Percentiles rank a stretch among this genome's conserved stretches.
phyloP scores from a whole-genome alignment of 1,139 yeast species.

The Yamadazyma spencermartinsiae region DNA sequence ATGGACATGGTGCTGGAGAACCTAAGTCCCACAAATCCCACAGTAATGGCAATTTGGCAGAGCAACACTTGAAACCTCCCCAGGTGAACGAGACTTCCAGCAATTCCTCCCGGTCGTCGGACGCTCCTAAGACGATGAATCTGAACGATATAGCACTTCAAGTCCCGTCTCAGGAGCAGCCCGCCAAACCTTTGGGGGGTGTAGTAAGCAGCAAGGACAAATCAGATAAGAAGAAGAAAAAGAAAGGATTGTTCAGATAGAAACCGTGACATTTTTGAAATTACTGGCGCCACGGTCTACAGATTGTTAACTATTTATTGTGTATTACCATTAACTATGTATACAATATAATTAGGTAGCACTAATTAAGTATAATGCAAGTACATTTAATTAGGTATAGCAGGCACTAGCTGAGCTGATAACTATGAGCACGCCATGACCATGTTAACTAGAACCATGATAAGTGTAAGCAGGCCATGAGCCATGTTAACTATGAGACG shows the following conservation, averaged over 20 bases:
- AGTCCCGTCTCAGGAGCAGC: conserved; percentile 9
- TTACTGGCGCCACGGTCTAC: too few relatives aligned
- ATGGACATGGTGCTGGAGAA: conserved; percentile 3
- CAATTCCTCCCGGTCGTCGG: conserved; percentile 28
- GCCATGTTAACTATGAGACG: too few relatives aligned
- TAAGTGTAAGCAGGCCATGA: too few relatives aligned
- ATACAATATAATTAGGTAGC: too few relatives aligned
- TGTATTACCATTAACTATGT: too few relatives aligned
- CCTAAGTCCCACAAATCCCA: conserved; percentile 12
- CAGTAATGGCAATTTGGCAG: conserved; percentile 13
- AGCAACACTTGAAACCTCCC: conserved; percentile 29
- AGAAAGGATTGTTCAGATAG: conserved; percentile 39
- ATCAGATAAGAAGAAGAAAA: conserved; percentile 30
- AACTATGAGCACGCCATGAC: too few relatives aligned
- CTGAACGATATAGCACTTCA: conserved; percentile 18
- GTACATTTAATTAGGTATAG: too few relatives aligned
- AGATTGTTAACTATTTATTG: too few relatives aligned
- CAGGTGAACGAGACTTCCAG: conserved; percentile 25
- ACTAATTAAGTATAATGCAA: too few relatives aligned
- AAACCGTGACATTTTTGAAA: too few relatives aligned
- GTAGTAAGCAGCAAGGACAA: conserved; percentile 21
- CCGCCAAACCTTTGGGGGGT: conserved; percentile 39
- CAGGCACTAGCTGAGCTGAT: too few relatives aligned
- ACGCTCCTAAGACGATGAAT: conserved; percentile 27
- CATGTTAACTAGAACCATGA: too few relatives aligned